Conservation (phyloP, 208 protist species). For the Trypanosoma scelopori region DNA sequence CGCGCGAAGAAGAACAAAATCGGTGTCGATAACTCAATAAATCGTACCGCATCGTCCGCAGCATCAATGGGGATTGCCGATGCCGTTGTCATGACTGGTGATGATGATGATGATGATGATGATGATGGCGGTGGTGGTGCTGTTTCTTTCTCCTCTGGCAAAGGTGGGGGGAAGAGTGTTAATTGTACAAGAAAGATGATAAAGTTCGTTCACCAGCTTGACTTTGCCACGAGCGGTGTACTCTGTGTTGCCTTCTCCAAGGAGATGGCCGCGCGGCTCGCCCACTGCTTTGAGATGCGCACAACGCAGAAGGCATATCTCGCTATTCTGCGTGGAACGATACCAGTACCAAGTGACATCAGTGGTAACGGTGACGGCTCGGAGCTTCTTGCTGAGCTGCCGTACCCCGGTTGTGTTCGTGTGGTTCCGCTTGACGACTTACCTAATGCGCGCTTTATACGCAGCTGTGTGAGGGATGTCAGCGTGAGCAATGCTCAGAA, state of each 20-base stretch:
- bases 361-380: background rate
- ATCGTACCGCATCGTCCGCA: too few relatives aligned
- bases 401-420: constrained; percentile 7
- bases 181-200: constrained; percentile 44
- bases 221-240: constrained; percentile 89
- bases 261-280: constrained; percentile 66
- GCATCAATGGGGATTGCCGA: too few relatives aligned
- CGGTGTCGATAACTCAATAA: background rate
- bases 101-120: too few relatives aligned
- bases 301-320: constrained; percentile 80
- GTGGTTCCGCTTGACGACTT: constrained; percentile 16
- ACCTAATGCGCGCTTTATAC: constrained; percentile 11
- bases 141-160: constrained; percentile 10
- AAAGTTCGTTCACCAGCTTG: constrained; percentile 92
- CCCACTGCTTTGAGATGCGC: constrained; percentile 88
- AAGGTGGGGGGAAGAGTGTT: constrained; percentile 24
- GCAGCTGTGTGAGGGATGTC: background rate
- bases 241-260: constrained; percentile 87
- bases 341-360: constrained; percentile 16
- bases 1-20: constrained; percentile 5
- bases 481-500: background rate
- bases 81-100: too few relatives aligned
- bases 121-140: constrained; percentile 15
- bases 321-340: constrained; percentile 72
- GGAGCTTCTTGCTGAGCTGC: background rate